Percentiles rank a stretch among this genome's conserved stretches.
phyloP scores from a whole-genome alignment of 352 stramenopile genomes.

The Globisporangium okanoganense region DNA sequence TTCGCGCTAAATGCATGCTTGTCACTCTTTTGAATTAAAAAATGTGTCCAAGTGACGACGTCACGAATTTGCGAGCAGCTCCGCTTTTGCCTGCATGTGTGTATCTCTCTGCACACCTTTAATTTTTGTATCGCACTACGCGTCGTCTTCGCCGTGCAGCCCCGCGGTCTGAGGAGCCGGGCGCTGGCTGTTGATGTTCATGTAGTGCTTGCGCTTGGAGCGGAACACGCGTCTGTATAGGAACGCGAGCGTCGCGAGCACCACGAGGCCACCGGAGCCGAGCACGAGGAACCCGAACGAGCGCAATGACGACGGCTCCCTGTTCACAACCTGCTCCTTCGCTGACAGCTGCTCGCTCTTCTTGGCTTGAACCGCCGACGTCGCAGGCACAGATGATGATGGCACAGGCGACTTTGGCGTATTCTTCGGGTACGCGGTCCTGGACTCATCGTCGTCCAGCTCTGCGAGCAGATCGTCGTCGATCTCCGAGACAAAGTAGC shows the following conservation, averaged over 20 bases:
- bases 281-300: slow-evolving; percentile 65
- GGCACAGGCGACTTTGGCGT: neutral
- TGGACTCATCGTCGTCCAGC: neutral
- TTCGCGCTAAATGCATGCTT: neutral
- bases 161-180: neutral
- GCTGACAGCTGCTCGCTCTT: slow-evolving; percentile 15
- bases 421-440: neutral
- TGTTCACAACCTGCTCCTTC: slow-evolving; percentile 21
- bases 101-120: too few species aligned
- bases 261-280: slow-evolving; percentile 52
- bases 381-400: neutral
- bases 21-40: neutral
- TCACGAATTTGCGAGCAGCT: neutral
- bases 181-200: slow-evolving; percentile 58
- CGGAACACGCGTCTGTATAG: slow-evolving; percentile 74
- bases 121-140: too few species aligned
- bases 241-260: slow-evolving; percentile 52
- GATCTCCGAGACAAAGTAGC: slow-evolving; percentile 8
- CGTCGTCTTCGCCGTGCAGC: slow-evolving; percentile 1
- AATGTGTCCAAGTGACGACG: neutral
- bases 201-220: slow-evolving; percentile 52
- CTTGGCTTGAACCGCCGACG: neutral
- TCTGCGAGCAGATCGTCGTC: neutral
- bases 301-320: slow-evolving; percentile 36
- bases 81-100: neutral